Percentiles rank a stretch among this genome's conserved stretches.
Evolutionary conservation across 352 stramenopile genomes (phyloP).

Genomic region (Pythium dissimile): DNA sequence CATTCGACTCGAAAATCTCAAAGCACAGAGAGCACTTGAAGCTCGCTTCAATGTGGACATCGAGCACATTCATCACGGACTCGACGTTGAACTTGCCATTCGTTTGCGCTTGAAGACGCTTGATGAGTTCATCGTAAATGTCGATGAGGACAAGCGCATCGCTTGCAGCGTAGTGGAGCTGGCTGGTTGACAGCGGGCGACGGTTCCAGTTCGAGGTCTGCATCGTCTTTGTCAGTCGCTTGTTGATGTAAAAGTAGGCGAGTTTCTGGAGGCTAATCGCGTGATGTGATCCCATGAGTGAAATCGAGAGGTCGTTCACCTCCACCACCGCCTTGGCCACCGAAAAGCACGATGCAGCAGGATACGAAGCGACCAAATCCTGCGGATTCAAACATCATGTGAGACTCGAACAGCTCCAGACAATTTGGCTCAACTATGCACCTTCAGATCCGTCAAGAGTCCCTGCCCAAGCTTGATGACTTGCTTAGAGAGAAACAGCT

Average conservation of each 20-base stretch:
- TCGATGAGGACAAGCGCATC: conserved; percentile 74
- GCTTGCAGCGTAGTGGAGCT: conserved; percentile 69
- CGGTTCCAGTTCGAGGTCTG: conserved; percentile 79
- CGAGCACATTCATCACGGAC: conserved; percentile 52
- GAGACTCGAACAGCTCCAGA: neutral
- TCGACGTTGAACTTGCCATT: conserved; percentile 39
- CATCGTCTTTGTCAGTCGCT: conserved; percentile 70
- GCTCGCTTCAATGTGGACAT: conserved; percentile 39
- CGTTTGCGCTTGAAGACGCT: conserved; percentile 26
- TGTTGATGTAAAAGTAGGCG: conserved; percentile 67
- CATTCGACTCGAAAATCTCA: conserved; percentile 29
- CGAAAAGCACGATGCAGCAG: conserved; percentile 61
- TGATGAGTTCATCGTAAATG: conserved; percentile 54
- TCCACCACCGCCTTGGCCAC: conserved; percentile 66
- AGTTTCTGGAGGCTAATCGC: conserved; percentile 75
- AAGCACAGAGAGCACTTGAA: conserved; percentile 62
- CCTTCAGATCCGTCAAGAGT: conserved; percentile 58
- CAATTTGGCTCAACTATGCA: conserved; percentile 10
- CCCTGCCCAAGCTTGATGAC: conserved; percentile 68
- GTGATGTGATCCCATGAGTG: conserved; percentile 40
- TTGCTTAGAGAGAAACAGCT: conserved; percentile 60
- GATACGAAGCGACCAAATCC: conserved; percentile 58
- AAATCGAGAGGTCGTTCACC: conserved; percentile 72
- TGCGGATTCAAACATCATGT: conserved; percentile 2
- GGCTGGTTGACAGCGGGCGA: conserved; percentile 43